Conservation (phyloP, 495 filamentous ascomycete genomes). For the Corynascus novoguineensis region DNA sequence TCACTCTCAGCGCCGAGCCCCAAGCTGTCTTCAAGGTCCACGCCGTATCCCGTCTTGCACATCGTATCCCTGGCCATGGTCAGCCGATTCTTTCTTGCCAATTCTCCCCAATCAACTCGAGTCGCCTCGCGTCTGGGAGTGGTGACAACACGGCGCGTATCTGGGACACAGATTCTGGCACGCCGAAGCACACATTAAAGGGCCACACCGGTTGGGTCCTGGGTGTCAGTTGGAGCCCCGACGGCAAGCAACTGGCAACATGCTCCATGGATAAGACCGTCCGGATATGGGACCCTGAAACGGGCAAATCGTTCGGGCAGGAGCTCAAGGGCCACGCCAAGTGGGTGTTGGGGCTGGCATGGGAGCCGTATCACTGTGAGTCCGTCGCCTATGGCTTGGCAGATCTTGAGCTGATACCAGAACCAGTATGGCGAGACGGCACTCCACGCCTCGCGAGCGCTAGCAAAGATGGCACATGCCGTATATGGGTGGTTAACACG, state of each 20-base stretch:
- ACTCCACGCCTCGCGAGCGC: slow-evolving; percentile 78
- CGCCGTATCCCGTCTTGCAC: slow-evolving; percentile 82
- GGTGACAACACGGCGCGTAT: slow-evolving; percentile 90
- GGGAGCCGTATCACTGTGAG: slow-evolving; percentile 82
- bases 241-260: slow-evolving; percentile 75
- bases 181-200: slow-evolving; percentile 80
- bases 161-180: slow-evolving; percentile 95
- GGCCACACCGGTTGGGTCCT: slow-evolving; percentile 94
- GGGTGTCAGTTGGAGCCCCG: slow-evolving; percentile 78
- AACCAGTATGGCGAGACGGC: slow-evolving; percentile 56
- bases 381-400: not conserved
- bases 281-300: slow-evolving; percentile 81
- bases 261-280: slow-evolving; percentile 93
- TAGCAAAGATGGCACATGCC: slow-evolving; percentile 84
- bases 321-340: slow-evolving; percentile 86
- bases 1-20: slow-evolving; percentile 76
- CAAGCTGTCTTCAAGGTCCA: slow-evolving; percentile 94
- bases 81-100: slow-evolving; percentile 83
- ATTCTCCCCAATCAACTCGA: slow-evolving; percentile 78
- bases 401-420: not conserved
- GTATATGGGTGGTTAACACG: slow-evolving; percentile 80
- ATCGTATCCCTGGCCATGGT: slow-evolving; percentile 84
- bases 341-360: slow-evolving; percentile 81
- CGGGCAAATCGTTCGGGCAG: slow-evolving; percentile 67
- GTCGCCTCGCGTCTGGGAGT: slow-evolving; percentile 79